Conservation (phyloP, 352 stramenopile genomes). For the Thalassiosira hispida region DNA sequence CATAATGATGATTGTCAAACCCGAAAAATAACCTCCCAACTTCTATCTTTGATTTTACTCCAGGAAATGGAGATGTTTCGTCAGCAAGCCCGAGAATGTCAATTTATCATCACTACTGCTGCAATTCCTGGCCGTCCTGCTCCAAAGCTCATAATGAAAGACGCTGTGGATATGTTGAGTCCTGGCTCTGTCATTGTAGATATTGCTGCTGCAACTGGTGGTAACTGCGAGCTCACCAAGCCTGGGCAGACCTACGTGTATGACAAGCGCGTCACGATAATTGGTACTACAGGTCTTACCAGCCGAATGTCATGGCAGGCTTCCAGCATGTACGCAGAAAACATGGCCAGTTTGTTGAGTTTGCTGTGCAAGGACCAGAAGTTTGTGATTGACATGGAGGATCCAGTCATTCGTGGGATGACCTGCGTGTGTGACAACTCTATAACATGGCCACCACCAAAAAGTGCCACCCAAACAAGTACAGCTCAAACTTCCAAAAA, state of each 20-base stretch:
- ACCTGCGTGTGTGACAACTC: slow-evolving; percentile 52
- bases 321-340: slow-evolving; percentile 72
- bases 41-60: too few species aligned
- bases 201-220: slow-evolving; percentile 89
- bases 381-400: slow-evolving; percentile 63
- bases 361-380: slow-evolving; percentile 55
- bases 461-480: slow-evolving; percentile 46
- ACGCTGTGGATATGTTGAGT: slow-evolving; percentile 91
- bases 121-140: slow-evolving; percentile 90
- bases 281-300: slow-evolving; percentile 87
- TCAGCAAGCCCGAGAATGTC: slow-evolving; percentile 88
- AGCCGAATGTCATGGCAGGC: slow-evolving; percentile 68
- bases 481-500: slow-evolving; percentile 16
- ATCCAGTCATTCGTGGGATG: slow-evolving; percentile 67
- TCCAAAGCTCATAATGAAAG: slow-evolving; percentile 90
- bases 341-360: slow-evolving; percentile 66
- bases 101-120: slow-evolving; percentile 93
- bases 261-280: slow-evolving; percentile 85
- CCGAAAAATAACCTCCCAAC: too few species aligned
- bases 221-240: slow-evolving; percentile 88
- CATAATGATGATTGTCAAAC: too few species aligned
- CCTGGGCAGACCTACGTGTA: slow-evolving; percentile 75
- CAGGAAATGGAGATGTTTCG: slow-evolving; percentile 85
- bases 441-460: slow-evolving; percentile 64
- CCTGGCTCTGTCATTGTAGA: slow-evolving; percentile 90